A percentile compares a stretch with the other conserved stretches of the same genome.
phyloP scores from a whole-genome alignment of 768 basidiomycete species.

The Cystofilobasidium bisporidii region DNA sequence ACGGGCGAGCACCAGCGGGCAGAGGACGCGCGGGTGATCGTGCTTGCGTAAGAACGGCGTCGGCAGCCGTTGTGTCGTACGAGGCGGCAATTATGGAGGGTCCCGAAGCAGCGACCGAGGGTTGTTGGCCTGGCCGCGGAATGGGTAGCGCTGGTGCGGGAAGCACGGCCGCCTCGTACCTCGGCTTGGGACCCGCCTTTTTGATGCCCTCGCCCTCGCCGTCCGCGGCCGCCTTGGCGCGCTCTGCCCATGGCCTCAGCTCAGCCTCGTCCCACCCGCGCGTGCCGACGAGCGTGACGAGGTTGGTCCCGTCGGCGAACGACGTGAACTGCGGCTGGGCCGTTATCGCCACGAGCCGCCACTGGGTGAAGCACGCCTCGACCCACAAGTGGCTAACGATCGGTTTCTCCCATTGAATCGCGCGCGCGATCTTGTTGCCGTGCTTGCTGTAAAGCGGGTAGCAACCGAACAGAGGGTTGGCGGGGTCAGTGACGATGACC shows the following conservation, averaged over 20 bases:
- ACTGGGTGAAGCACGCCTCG: slow-evolving; percentile 76
- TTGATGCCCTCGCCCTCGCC: slow-evolving; percentile 15
- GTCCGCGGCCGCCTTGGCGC: slow-evolving; percentile 23
- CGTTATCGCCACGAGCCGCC: slow-evolving; percentile 42
- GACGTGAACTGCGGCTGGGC: slow-evolving; percentile 18
- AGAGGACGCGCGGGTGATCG: neutral
- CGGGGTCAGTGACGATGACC: too few species aligned
- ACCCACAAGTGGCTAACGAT: slow-evolving; percentile 85
- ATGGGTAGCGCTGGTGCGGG: too few species aligned
- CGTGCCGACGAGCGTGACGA: slow-evolving; percentile 29
- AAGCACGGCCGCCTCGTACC: too few species aligned
- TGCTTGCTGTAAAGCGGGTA: slow-evolving; percentile 26
- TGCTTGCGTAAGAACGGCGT: neutral
- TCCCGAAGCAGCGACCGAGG: neutral
- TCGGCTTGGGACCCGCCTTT: too few species aligned
- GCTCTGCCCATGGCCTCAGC: slow-evolving; percentile 33
- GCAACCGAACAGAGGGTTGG: neutral
- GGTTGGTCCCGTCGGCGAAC: slow-evolving; percentile 30
- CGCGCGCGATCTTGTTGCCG: slow-evolving; percentile 60
- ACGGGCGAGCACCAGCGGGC: neutral
- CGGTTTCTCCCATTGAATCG: slow-evolving; percentile 69
- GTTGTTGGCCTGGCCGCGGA: neutral
- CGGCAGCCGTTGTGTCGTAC: neutral
- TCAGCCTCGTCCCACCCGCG: slow-evolving; percentile 15
- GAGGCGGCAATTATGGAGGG: neutral